Evolutionary conservation across 768 basidiomycete species (phyloP).

Genomic region (Serendipita sp.): DNA sequence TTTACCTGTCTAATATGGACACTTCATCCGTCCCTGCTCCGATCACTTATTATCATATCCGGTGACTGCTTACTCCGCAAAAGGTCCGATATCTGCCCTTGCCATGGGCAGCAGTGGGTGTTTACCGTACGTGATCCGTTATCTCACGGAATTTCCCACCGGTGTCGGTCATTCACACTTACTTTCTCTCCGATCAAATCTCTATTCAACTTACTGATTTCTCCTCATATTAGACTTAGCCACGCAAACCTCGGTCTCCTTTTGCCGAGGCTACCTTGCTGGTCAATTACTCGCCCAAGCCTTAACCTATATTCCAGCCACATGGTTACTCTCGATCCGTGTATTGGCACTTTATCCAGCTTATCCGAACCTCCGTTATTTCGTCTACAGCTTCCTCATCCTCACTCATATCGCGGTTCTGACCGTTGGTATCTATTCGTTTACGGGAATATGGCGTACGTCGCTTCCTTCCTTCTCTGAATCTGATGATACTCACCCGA

Average conservation of each 20-base stretch:
- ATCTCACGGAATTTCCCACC: not conserved
- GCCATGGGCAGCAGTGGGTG: not conserved
- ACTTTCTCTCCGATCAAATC: not conserved
- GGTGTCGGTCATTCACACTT: not conserved
- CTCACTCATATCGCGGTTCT: not conserved
- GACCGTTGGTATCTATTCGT: not conserved
- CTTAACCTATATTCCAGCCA: not conserved
- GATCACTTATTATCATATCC: not conserved
- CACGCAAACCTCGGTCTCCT: not conserved
- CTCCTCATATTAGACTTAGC: not conserved
- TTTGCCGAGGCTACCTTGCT: not conserved
- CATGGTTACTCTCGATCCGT: not conserved
- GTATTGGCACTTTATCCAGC: not conserved
- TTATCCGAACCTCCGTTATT: not conserved
- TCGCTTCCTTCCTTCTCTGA: not conserved
- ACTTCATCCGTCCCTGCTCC: too few relatives aligned
- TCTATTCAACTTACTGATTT: not conserved
- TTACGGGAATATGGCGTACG: not conserved
- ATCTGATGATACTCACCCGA: not conserved
- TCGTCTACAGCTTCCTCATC: not conserved
- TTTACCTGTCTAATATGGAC: too few relatives aligned
- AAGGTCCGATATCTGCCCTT: not conserved
- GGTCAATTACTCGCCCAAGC: not conserved
- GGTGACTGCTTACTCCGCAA: not conserved
- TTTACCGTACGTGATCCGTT: not conserved